phyloP scores from a whole-genome alignment of 495 filamentous ascomycete genomes.

The Daldinia concentrica region DNA sequence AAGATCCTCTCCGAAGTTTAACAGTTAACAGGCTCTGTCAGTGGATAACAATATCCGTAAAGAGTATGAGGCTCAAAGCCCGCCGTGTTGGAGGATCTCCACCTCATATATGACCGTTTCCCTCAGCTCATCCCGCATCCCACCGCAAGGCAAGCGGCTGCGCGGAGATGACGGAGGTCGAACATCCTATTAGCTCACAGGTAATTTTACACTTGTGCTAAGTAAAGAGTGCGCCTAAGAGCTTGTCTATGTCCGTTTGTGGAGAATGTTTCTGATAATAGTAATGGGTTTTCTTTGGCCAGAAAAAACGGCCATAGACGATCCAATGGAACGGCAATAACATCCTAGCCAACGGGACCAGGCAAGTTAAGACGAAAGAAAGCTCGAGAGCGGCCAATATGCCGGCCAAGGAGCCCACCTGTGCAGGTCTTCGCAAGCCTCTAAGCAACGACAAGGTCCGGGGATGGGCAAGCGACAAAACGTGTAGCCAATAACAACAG shows the following conservation, averaged over 20 bases:
- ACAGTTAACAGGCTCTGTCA: not conserved
- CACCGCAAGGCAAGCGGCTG: slow-evolving; percentile 5
- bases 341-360: not conserved
- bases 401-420: not conserved
- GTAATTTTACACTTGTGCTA: slow-evolving; percentile 5
- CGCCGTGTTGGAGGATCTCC: not conserved
- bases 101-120: slow-evolving; percentile 9
- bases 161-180: slow-evolving; percentile 1
- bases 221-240: slow-evolving; percentile 9
- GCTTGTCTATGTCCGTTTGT: slow-evolving; percentile 4
- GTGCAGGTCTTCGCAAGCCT: not conserved
- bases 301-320: not conserved
- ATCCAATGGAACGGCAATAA: slow-evolving; percentile 1
- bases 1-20: not conserved
- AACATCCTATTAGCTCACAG: not conserved
- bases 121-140: slow-evolving; percentile 10
- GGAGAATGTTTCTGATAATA: slow-evolving; percentile 17
- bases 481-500: not conserved
- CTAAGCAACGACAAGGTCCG: not conserved
- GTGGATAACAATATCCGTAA: slow-evolving; percentile 1
- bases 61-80: slow-evolving; percentile 6
- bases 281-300: slow-evolving; percentile 4
- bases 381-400: not conserved
- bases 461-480: slow-evolving; percentile 5
- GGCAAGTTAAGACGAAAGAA: slow-evolving; percentile 6